phyloP scores from a whole-genome alignment of 345 rosid species.

The Angophora floribunda region DNA sequence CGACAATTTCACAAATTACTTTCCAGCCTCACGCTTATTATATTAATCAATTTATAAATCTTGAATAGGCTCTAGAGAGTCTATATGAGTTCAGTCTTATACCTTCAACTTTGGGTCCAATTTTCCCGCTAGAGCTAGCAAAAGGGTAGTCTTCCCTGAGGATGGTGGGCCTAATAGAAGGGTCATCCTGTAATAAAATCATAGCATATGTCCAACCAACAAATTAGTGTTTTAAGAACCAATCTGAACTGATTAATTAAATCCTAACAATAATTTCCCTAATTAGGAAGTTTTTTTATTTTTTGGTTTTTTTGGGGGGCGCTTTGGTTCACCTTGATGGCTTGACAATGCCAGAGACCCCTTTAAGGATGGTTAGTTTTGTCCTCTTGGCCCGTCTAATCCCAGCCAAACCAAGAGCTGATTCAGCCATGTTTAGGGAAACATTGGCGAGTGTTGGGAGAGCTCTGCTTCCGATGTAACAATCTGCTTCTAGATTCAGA shows the following conservation, averaged over 20 bases:
- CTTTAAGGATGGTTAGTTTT: slow-evolving; percentile 73
- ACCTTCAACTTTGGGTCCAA: slow-evolving; percentile 62
- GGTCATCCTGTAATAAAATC: slow-evolving; percentile 30
- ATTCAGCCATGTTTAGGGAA: slow-evolving; percentile 54
- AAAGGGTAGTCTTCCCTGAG: slow-evolving; percentile 74
- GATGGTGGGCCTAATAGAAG: slow-evolving; percentile 83
- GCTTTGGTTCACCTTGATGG: slow-evolving; percentile 45
- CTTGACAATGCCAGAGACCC: slow-evolving; percentile 54
- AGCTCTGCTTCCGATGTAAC: slow-evolving; percentile 64
- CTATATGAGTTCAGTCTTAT: not conserved
- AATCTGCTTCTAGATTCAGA: slow-evolving; percentile 48
- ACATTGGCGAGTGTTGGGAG: slow-evolving; percentile 65
- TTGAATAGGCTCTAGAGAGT: not conserved
- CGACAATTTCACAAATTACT: not conserved
- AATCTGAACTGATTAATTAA: not conserved
- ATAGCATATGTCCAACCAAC: not conserved
- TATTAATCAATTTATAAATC: no score
- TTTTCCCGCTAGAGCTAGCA: slow-evolving; percentile 67
- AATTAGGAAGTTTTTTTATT: not conserved
- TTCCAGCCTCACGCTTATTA: not conserved
- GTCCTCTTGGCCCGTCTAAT: slow-evolving; percentile 52
- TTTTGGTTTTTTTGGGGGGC: not conserved
- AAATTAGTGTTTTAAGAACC: not conserved
- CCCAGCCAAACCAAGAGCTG: slow-evolving; percentile 41
- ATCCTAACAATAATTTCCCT: not conserved